These are phyloP conservation scores for Chalaropsis thielavioides DNA, from an alignment of 2,329 filamentous ascomycete species.

Conservation along the genomic window DNA sequence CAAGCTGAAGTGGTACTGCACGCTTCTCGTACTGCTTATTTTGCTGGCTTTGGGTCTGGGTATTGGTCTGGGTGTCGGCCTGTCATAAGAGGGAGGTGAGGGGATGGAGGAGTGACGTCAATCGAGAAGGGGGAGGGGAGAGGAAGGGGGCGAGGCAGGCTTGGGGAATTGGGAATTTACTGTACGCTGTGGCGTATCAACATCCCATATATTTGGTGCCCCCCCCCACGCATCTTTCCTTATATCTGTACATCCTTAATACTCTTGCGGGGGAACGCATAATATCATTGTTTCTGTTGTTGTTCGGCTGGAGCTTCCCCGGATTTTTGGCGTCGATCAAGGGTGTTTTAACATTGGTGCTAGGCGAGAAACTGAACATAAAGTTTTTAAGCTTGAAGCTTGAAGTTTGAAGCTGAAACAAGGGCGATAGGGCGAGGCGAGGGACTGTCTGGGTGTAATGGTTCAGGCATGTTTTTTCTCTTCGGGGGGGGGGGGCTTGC, in stretches of 20 bases:
- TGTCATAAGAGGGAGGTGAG: slow-evolving; percentile 20
- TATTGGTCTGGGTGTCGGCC: slow-evolving; percentile 38
- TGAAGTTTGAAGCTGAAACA: not conserved
- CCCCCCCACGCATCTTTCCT: no score
- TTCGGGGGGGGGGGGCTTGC: not conserved
- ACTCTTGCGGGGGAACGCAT: not conserved
- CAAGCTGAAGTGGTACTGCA: slow-evolving; percentile 64
- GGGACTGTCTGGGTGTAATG: no score
- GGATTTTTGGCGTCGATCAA: not conserved
- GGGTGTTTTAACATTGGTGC: not conserved
- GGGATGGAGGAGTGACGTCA: not conserved
- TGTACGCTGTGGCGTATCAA: no score
- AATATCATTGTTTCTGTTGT: not conserved
- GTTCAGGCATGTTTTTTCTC: no score
- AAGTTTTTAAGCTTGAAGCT: slow-evolving; percentile 1
- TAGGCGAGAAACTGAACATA: not conserved
- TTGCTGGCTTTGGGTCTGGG: slow-evolving; percentile 40
- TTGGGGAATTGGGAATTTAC: not conserved
- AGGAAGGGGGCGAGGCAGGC: not conserved
- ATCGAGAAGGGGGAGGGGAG: not conserved
- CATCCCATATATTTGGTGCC: no score
- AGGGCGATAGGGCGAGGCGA: no score
- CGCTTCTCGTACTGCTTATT: slow-evolving; percentile 46
- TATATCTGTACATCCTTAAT: no score
- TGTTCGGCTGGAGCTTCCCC: not conserved